A percentile compares a stretch with the other conserved stretches of the same genome.
phyloP scores from a whole-genome alignment of 768 basidiomycete species.

The Serendipita indica region DNA sequence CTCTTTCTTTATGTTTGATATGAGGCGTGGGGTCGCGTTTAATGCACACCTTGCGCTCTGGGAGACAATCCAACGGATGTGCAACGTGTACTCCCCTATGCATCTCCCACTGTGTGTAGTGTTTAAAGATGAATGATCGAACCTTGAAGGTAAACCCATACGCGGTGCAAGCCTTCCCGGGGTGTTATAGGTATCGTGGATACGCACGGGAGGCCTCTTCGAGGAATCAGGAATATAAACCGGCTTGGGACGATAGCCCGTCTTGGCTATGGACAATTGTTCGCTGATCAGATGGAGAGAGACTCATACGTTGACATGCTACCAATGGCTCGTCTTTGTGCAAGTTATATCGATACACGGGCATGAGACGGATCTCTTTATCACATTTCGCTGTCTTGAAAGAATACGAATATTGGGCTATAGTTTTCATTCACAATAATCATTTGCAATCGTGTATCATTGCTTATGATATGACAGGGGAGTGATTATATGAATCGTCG shows the following conservation, averaged over 20 bases:
- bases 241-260: slow-evolving; percentile 81
- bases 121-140: slow-evolving; percentile 25
- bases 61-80: slow-evolving; percentile 64
- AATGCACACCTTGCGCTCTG: too few species aligned
- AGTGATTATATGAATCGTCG: too few species aligned
- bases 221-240: slow-evolving; percentile 67
- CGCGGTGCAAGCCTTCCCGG: slow-evolving; percentile 62
- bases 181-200: slow-evolving; percentile 43
- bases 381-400: slow-evolving; percentile 41
- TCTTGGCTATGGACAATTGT: slow-evolving; percentile 53
- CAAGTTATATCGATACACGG: slow-evolving; percentile 66
- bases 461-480: background rate
- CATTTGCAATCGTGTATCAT: background rate
- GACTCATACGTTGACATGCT: slow-evolving; percentile 12
- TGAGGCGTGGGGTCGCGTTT: too few species aligned
- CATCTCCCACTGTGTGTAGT: slow-evolving; percentile 70
- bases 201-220: slow-evolving; percentile 43
- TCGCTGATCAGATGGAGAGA: background rate
- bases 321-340: slow-evolving; percentile 16
- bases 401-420: slow-evolving; percentile 36
- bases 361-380: slow-evolving; percentile 36
- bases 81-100: slow-evolving; percentile 75
- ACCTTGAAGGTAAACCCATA: slow-evolving; percentile 52
- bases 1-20: too few species aligned
- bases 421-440: slow-evolving; percentile 16